Evolutionary conservation across 169 alveolate species (phyloP), one percentile per base, ranked within the genome.

Genomic region (Cryptosporidium muris): DNA sequence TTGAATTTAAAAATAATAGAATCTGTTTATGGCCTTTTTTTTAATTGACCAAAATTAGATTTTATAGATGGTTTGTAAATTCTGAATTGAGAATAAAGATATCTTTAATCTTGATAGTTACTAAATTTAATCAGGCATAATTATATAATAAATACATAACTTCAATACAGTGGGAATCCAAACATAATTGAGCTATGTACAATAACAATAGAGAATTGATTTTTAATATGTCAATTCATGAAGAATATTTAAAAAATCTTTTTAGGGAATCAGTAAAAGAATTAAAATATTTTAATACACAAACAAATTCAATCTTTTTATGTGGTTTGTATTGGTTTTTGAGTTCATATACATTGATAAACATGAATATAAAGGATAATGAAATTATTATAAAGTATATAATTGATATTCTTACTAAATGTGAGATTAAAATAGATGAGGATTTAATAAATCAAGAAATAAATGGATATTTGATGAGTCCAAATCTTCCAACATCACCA

Each of bases 261-360:
- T 43, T 43, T 47, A 58, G 5, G n/a, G 52, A 48, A n/a, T 43
- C 51, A 11, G 5, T 74, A 45, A 36, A 25, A 25, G 49, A 25
- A 8, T 40, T 40, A 43, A 51, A 43, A 4, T 48, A 60, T 38
- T 60, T 14, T 3, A 6, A 56, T 54, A 58, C 51, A 11, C 74
- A 74, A 43, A 14, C 60, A 2, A 58, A 58, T 60, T 74, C 85
- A 25, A 64, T 74, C 16, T 74, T 47, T 60, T 48, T 74, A 1
- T 68, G 60, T 60, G 85, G 85, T 1, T 42, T 74, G 8, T 74
- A 58, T 34, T 74, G 85, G 85, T 45, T 74, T 36, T 34, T 74
- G 2, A 58, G 85, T 36, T 56, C 64, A 8, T 54, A 54, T 45
- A 16, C 40, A 12, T 48, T 74, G 47, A 25, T 74, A n/a, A 43